Conservation (phyloP, 495 filamentous ascomycete species). For the Penicillium salamii region DNA sequence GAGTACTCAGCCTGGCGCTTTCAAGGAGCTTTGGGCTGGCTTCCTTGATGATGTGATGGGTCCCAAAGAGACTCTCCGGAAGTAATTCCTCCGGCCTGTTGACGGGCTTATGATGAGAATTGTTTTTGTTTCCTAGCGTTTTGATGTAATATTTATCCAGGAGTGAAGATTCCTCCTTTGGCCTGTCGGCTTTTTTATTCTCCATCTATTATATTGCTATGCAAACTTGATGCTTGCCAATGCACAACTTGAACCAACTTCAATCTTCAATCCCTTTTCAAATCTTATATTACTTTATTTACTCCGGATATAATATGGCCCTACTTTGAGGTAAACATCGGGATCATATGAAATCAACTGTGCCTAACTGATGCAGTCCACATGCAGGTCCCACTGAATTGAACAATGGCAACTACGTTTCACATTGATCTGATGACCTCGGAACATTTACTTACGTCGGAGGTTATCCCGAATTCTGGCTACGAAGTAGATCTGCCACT, state of each 20-base stretch:
- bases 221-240: not conserved
- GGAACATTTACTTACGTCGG: too few relatives aligned
- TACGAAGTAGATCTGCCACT: too few relatives aligned
- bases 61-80: conserved; percentile 27
- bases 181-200: conserved; percentile 1
- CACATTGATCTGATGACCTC: too few relatives aligned
- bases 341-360: too few relatives aligned
- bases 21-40: conserved; percentile 51
- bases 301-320: too few relatives aligned
- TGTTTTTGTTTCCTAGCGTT: conserved; percentile 4
- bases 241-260: not conserved
- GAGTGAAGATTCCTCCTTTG: conserved; percentile 14
- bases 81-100: conserved; percentile 12
- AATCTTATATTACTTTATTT: not conserved
- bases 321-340: not conserved
- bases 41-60: conserved; percentile 60
- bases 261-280: not conserved
- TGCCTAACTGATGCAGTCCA: too few relatives aligned
- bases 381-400: too few relatives aligned
- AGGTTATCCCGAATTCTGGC: too few relatives aligned
- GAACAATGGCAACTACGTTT: too few relatives aligned
- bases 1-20: conserved; percentile 32
- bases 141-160: conserved; percentile 5
- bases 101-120: not conserved
- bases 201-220: not conserved